Conservation (phyloP, 768 basidiomycete species). For the Termitomyces heimii region DNA sequence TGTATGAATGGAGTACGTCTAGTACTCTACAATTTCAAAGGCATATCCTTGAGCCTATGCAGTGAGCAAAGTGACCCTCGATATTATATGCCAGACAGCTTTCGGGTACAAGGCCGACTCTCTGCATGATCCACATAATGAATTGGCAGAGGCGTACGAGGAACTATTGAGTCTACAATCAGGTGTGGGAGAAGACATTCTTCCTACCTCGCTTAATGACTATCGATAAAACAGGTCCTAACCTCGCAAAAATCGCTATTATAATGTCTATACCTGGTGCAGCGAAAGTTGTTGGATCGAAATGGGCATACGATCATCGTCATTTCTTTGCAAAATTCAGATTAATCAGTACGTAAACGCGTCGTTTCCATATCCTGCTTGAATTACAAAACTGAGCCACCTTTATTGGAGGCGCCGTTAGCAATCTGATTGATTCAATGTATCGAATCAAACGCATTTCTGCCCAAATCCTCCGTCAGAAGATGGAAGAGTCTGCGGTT, state of each 20-base stretch:
- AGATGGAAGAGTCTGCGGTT: conserved; percentile 29
- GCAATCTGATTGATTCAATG: conserved; percentile 21
- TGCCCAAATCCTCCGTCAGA: conserved; percentile 31
- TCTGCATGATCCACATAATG: conserved; percentile 39
- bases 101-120: conserved; percentile 43
- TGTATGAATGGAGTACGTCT: conserved; percentile 45
- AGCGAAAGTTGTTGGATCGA: conserved; percentile 23
- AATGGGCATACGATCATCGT: conserved; percentile 23
- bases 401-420: not conserved
- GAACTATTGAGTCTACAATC: conserved; percentile 35
- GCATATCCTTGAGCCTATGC: not conserved
- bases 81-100: conserved; percentile 46
- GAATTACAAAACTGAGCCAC: not conserved
- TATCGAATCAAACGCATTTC: conserved; percentile 36
- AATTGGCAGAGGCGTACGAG: conserved; percentile 44
- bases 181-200: conserved; percentile 11
- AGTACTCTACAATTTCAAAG: not conserved
- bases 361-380: not conserved
- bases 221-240: conserved; percentile 14
- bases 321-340: conserved; percentile 5
- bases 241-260: conserved; percentile 29
- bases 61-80: conserved; percentile 49
- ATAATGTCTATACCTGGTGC: conserved; percentile 31
- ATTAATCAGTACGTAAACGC: conserved; percentile 4
- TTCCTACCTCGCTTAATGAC: not conserved